Evolutionary conservation across 1,284 basidiomycete species (phyloP), one percentile per base, ranked within the genome.

Genomic region (Xerocomus nothofagi): DNA sequence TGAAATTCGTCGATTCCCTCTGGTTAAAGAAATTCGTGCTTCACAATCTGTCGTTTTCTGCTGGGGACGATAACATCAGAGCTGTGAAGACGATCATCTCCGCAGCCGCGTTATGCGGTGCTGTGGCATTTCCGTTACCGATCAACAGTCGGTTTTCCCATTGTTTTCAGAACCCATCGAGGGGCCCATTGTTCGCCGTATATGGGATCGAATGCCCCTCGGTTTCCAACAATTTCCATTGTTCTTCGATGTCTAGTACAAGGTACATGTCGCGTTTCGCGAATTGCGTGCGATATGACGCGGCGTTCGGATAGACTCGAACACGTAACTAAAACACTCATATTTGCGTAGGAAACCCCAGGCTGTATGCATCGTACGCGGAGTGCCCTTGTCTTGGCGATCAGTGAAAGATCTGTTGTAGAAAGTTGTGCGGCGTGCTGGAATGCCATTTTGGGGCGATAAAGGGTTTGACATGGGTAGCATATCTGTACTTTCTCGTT

Each of bases 401-500:
- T 79, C 27, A 57, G 65, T 7, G 77, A 78, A 50, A 65, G 73
- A 33, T 69, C 70, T 14, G 55, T 79, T n/a, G 60, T 78, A 20
- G 73, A 78, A 50, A 72, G 73, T 50, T 78, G 76, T 48, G 61
- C 55, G 23, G 65, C 63, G 9, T 47, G 57, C 4, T 79, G 78
- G 77, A 59, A 43, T 7, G 42, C 38, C 18, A 21, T 65, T 40
- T 29, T 57, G 24, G 53, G 33, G 30, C 7, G 15, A 32, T 49
- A 32, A 30, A 29, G 39, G 40, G 23, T 6, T 11, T 43, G 31
- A 36, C 41, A 43, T 43, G 41, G 41, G 42, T 38, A 24, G 21
- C 17, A 30, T 33, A 51, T 32, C 7, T 42, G 39, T n/a, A 27
- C 29, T 8, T 18, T 38, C 29, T 40, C 30, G 18, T 40, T 40